phyloP scores from a whole-genome alignment of 257 asterid genomes.

The Salvia rosmarinus region DNA sequence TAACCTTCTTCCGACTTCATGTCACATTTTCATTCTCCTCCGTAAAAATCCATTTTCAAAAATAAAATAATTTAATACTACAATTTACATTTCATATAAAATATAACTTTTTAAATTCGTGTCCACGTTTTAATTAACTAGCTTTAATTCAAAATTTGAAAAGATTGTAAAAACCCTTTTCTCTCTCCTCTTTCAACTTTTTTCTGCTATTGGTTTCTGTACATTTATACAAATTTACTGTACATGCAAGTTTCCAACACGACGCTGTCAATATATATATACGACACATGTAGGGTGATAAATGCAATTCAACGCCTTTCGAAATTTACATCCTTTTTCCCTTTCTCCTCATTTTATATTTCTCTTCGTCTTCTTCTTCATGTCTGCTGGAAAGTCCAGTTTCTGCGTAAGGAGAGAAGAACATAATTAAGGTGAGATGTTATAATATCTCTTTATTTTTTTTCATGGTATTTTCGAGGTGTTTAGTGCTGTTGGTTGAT shows the following conservation, averaged over 20 bases:
- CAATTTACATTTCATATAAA: no score
- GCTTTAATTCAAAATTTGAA: constrained; percentile 56
- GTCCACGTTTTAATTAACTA: neutral
- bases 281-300: constrained; percentile 32
- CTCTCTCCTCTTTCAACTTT: constrained; percentile 14
- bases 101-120: no score
- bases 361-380: constrained; percentile 12
- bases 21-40: no score
- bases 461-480: neutral
- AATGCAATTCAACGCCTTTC: constrained; percentile 43
- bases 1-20: no score
- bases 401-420: neutral
- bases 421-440: constrained; percentile 26
- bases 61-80: no score
- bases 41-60: no score
- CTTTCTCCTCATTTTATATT: neutral
- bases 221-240: constrained; percentile 38
- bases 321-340: constrained; percentile 30
- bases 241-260: constrained; percentile 46
- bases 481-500: constrained; percentile 2
- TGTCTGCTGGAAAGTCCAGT: constrained; percentile 16
- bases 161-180: constrained; percentile 14
- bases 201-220: constrained; percentile 23
- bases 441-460: neutral
- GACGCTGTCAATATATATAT: constrained; percentile 35